Evolutionary conservation across 1,284 basidiomycete genomes (phyloP).

Genomic region (Ganoderma meredithae): DNA sequence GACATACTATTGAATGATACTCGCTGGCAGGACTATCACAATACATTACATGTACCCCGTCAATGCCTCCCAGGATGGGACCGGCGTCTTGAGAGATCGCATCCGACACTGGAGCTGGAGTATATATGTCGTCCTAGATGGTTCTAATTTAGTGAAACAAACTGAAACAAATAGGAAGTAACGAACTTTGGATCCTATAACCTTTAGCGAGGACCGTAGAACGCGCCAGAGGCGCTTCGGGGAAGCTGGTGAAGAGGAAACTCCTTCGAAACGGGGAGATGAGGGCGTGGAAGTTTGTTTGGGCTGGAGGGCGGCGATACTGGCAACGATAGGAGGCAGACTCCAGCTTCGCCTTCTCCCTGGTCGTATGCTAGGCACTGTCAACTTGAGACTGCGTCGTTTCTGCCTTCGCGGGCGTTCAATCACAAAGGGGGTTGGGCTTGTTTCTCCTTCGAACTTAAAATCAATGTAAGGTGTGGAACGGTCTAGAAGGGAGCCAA

Average conservation of each 20-base stretch:
- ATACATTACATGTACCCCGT: not conserved
- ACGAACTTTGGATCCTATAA: not conserved
- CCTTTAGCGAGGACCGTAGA: not conserved
- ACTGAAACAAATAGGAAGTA: not conserved
- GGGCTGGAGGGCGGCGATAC: not conserved
- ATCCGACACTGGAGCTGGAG: not conserved
- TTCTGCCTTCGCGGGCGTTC: conserved; percentile 4
- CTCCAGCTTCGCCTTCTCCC: conserved; percentile 15
- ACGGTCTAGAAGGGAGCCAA: not conserved
- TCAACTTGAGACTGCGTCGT: conserved; percentile 9
- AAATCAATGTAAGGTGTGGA: not conserved
- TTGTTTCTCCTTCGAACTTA: not conserved
- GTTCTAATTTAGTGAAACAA: not conserved
- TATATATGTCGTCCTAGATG: not conserved
- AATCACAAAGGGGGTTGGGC: not conserved
- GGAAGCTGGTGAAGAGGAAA: not conserved
- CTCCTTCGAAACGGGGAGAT: not conserved
- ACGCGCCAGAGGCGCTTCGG: conserved; percentile 1
- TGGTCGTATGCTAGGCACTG: conserved; percentile 11
- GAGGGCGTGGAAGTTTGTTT: not conserved
- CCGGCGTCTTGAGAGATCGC: not conserved
- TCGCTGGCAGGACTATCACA: not conserved
- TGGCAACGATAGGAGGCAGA: conserved; percentile 5
- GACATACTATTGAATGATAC: not conserved
- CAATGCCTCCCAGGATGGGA: not conserved